phyloP scores from a whole-genome alignment of 2,329 filamentous ascomycete genomes.

The Monosporascus sp. region DNA sequence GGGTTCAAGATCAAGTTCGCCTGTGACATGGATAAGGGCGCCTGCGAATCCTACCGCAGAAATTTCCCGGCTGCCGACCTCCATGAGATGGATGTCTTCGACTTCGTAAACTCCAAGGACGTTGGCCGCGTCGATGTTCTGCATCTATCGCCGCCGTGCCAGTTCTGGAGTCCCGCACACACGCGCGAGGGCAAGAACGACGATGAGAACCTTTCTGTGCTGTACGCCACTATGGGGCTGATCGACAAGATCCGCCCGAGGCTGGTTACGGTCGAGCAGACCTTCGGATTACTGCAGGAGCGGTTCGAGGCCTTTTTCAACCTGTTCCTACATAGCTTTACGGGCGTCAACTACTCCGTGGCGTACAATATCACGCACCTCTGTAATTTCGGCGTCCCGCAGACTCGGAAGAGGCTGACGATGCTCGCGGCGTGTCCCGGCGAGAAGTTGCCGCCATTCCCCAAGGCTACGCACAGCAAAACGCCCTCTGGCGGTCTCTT shows the following conservation, averaged over 20 bases:
- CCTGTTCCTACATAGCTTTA: conserved; percentile 56
- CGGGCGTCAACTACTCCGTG: conserved; percentile 60
- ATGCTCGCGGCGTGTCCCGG: conserved; percentile 60
- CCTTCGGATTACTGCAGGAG: conserved; percentile 55
- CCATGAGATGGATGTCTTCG: conserved; percentile 37
- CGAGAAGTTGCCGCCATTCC: conserved; percentile 61
- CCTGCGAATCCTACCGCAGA: conserved; percentile 47
- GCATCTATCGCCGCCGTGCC: conserved; percentile 72
- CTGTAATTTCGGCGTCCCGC: conserved; percentile 43
- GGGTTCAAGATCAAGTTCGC: conserved; percentile 55
- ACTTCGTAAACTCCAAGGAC: conserved; percentile 39
- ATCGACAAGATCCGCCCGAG: conserved; percentile 55
- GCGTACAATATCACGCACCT: conserved; percentile 57
- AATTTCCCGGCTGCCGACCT: conserved; percentile 53
- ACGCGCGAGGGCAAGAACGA: conserved; percentile 53
- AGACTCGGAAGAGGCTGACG: conserved; percentile 44
- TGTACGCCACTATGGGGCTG: conserved; percentile 46
- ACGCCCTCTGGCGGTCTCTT: conserved; percentile 21
- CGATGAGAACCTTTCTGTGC: conserved; percentile 57
- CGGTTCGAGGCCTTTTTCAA: conserved; percentile 49
- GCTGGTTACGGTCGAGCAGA: conserved; percentile 72
- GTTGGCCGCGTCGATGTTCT: conserved; percentile 51
- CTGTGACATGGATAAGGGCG: conserved; percentile 55
- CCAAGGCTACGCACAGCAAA: conserved; percentile 51
- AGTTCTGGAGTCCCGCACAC: conserved; percentile 66